These are phyloP conservation scores for Pascua sp. DNA, from an alignment of 1,284 basidiomycete species.

Conservation along the genomic window DNA sequence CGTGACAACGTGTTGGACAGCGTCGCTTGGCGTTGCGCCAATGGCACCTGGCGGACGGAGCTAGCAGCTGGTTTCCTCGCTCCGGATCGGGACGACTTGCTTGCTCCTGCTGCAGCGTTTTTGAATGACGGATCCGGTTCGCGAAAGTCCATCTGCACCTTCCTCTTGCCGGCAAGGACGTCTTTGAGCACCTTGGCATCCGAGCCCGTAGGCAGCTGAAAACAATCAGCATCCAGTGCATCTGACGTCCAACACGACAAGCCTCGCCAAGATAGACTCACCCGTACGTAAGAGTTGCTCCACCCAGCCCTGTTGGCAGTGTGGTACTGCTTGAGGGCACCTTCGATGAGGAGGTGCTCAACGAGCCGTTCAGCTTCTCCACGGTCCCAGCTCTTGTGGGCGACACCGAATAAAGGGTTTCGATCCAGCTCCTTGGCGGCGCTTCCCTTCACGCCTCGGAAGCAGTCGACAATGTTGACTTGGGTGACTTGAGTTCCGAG, in stretches of 20 bases:
- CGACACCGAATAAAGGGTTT: constrained; percentile 36
- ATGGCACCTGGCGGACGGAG: constrained; percentile 6
- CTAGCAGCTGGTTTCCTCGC: too few relatives aligned
- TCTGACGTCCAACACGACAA: too few relatives aligned
- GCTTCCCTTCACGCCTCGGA: constrained; percentile 35
- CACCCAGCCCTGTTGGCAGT: constrained; percentile 39
- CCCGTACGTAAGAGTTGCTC: constrained; percentile 44
- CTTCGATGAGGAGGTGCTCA: constrained; percentile 42
- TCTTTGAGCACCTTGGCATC: constrained; percentile 7
- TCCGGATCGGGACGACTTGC: too few relatives aligned
- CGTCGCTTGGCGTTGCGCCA: constrained; percentile 13
- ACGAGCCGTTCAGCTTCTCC: constrained; percentile 44
- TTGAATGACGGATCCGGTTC: constrained; percentile 12
- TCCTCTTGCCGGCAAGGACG: constrained; percentile 28
- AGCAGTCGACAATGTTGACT: constrained; percentile 41
- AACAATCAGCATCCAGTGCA: neutral
- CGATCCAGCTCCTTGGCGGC: constrained; percentile 30
- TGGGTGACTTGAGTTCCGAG: constrained; percentile 35
- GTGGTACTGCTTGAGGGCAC: constrained; percentile 36
- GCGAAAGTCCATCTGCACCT: constrained; percentile 35
- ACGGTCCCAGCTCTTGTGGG: constrained; percentile 39
- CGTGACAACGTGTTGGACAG: constrained; percentile 23
- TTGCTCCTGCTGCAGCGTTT: too few relatives aligned
- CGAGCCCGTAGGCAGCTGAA: constrained; percentile 29
- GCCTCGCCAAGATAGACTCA: constrained; percentile 21